A percentile compares a stretch with the other conserved stretches of the same genome.
These are phyloP conservation scores for Penicillium sp. DNA, from an alignment of 2,329 filamentous ascomycete genomes.

Conservation along the genomic window DNA sequence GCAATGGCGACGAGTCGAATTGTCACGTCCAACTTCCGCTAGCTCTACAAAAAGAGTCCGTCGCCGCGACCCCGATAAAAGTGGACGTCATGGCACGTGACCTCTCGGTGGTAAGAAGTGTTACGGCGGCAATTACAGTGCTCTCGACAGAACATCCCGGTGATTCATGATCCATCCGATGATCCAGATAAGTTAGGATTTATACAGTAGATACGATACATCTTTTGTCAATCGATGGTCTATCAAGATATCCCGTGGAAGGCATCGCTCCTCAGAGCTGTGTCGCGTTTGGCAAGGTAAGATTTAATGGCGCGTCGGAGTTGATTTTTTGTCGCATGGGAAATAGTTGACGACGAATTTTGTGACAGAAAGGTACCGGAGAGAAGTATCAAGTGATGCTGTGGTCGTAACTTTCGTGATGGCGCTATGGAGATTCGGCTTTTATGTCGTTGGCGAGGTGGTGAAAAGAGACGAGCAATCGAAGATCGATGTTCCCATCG, in stretches of 20 bases:
- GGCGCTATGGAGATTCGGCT: constrained; percentile 2
- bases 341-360: background rate
- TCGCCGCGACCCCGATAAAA: constrained; percentile 15
- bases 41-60: constrained; percentile 1
- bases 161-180: background rate
- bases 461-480: background rate
- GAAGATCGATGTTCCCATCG: background rate
- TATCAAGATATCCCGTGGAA: background rate
- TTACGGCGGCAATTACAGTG: background rate
- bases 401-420: constrained; percentile 3
- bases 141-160: background rate
- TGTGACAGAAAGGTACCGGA: background rate
- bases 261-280: constrained; percentile 1
- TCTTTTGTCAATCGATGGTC: constrained; percentile 4
- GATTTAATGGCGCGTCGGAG: background rate
- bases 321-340: constrained; percentile 1
- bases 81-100: constrained; percentile 31
- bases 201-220: constrained; percentile 6
- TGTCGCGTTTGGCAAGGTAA: constrained; percentile 2
- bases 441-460: background rate
- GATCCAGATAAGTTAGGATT: background rate
- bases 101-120: background rate
- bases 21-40: background rate
- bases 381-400: background rate
- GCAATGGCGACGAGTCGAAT: constrained; percentile 1